Evolutionary conservation across 2,329 filamentous ascomycete genomes (phyloP).

Genomic region (Neocatenulostroma microsporum): DNA sequence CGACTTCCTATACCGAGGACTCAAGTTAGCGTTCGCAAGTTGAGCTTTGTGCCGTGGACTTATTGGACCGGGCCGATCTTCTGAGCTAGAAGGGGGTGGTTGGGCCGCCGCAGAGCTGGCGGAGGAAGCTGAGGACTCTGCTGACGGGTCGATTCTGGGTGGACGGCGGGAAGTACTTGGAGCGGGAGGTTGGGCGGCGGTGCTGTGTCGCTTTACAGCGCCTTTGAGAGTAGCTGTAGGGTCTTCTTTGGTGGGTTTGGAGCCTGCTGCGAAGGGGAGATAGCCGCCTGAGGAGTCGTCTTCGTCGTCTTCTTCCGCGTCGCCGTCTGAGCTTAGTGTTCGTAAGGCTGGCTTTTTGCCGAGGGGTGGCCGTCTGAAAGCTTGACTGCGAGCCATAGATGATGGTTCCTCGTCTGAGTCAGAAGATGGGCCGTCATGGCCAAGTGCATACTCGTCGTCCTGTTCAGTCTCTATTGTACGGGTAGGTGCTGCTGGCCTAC

Average conservation of each 20-base stretch:
- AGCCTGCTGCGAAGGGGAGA: constrained; percentile 36
- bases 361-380: constrained; percentile 37
- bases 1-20: constrained; percentile 49
- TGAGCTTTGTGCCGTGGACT: constrained; percentile 53
- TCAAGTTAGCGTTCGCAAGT: constrained; percentile 43
- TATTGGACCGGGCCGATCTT: constrained; percentile 23
- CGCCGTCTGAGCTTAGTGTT: constrained; percentile 22
- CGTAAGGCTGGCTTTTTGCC: constrained; percentile 21
- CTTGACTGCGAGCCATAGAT: constrained; percentile 33
- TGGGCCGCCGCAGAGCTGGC: constrained; percentile 27
- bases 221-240: constrained; percentile 16
- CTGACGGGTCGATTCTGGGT: constrained; percentile 9
- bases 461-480: constrained; percentile 14
- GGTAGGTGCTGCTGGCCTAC: constrained; percentile 12
- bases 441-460: constrained; percentile 22
- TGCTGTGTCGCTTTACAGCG: constrained; percentile 8
- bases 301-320: constrained; percentile 39
- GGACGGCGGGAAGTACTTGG: constrained; percentile 10
- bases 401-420: constrained; percentile 31
- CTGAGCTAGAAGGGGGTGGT: constrained; percentile 14
- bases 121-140: constrained; percentile 36
- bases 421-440: constrained; percentile 23
- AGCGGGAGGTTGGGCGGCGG: constrained; percentile 4
- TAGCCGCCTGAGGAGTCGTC: constrained; percentile 43
- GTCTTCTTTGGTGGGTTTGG: constrained; percentile 16